Conservation (phyloP, 208 protist genomes). For the Endotrypanum monterogeii region DNA sequence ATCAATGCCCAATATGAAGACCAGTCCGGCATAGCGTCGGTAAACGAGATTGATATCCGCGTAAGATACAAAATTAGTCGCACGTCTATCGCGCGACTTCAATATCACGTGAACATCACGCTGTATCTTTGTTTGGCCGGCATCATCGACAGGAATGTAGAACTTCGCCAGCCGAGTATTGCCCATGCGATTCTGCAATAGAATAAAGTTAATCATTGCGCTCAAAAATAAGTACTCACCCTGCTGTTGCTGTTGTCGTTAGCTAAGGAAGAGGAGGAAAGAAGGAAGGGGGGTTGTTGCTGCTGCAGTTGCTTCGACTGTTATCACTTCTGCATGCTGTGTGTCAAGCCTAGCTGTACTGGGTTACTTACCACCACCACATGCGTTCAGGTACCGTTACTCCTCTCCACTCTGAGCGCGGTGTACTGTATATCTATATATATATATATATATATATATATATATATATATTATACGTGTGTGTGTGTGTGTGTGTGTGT, state of each 20-base stretch:
- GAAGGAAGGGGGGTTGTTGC: neutral
- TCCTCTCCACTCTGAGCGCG: too few species aligned
- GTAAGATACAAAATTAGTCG: conserved; percentile 98
- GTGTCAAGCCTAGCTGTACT: too few species aligned
- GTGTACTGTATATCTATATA: too few species aligned
- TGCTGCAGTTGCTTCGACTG: neutral
- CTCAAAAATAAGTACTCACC: neutral
- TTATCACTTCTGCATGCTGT: too few species aligned
- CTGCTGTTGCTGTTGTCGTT: neutral
- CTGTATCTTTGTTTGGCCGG: conserved; percentile 94
- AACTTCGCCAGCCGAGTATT: conserved; percentile 99
- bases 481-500: too few species aligned
- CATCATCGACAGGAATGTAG: conserved; percentile 96
- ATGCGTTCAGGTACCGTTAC: neutral
- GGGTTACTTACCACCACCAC: neutral
- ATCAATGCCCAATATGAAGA: conserved; percentile 99
- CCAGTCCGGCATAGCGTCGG: conserved; percentile 99
- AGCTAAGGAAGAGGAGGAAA: neutral
- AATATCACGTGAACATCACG: conserved; percentile 96
- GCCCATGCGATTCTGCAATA: conserved; percentile 98
- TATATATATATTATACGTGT: too few species aligned
- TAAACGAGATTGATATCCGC: conserved; percentile 97
- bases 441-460: too few species aligned
- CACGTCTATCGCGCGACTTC: conserved; percentile 92
- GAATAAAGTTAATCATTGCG: conserved; percentile 97